Conservation (phyloP, 2,329 filamentous ascomycete genomes). For the Aspergillus calidoustus region DNA sequence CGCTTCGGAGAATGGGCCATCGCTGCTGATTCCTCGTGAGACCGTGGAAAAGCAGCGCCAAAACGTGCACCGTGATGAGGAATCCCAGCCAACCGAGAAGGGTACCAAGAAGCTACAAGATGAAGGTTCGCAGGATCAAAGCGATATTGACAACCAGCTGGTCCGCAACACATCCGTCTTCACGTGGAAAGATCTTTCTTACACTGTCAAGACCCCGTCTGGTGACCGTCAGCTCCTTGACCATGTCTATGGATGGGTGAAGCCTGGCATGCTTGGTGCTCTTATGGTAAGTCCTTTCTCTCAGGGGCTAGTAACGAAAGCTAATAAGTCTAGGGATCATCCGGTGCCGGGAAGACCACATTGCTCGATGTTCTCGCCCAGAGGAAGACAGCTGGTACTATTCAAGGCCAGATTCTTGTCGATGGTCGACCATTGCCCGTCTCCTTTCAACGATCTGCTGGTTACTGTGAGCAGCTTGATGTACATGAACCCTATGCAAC, state of each 20-base stretch:
- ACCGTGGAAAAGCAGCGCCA: slow-evolving; percentile 47
- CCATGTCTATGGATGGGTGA: slow-evolving; percentile 74
- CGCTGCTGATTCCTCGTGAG: slow-evolving; percentile 67
- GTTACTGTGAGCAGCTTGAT: slow-evolving; percentile 72
- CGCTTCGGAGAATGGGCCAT: slow-evolving; percentile 56
- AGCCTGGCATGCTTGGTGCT: slow-evolving; percentile 76
- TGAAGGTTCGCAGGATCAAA: slow-evolving; percentile 23
- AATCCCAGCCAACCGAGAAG: slow-evolving; percentile 45
- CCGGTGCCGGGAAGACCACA: slow-evolving; percentile 76
- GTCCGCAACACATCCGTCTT: slow-evolving; percentile 70
- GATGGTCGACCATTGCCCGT: slow-evolving; percentile 64
- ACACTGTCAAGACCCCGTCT: slow-evolving; percentile 66
- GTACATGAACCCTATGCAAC: slow-evolving; percentile 69
- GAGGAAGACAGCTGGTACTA: slow-evolving; percentile 66
- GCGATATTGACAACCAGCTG: slow-evolving; percentile 48
- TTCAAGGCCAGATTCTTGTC: slow-evolving; percentile 68
- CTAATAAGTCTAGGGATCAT: slow-evolving; percentile 58
- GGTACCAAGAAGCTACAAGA: slow-evolving; percentile 25
- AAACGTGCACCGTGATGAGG: slow-evolving; percentile 53
- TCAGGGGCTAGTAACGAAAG: background rate
- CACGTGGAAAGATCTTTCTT: slow-evolving; percentile 74
- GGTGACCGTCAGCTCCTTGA: slow-evolving; percentile 64
- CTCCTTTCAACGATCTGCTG: slow-evolving; percentile 69
- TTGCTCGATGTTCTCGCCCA: slow-evolving; percentile 76
- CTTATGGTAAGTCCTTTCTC: slow-evolving; percentile 56